phyloP scores from a whole-genome alignment of 352 stramenopile species.

The Ophiocytium majus region DNA sequence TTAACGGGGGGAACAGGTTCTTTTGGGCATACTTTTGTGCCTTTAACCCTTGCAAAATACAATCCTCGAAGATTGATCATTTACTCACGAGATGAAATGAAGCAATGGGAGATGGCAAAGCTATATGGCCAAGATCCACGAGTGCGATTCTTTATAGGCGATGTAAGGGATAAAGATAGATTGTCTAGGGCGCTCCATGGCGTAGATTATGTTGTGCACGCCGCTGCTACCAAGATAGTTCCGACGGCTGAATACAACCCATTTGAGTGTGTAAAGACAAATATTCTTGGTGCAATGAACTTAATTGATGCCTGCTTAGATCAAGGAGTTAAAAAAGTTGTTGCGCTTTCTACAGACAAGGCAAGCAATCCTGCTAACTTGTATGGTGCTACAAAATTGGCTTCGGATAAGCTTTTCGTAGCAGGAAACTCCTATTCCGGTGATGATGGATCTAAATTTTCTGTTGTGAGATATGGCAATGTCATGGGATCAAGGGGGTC shows the following conservation, averaged over 20 bases:
- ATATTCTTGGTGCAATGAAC: slow-evolving; percentile 3
- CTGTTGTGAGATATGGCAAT: slow-evolving; percentile 2
- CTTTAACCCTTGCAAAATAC: background rate
- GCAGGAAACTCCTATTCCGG: background rate
- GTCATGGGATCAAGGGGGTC: background rate
- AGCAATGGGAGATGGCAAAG: slow-evolving; percentile 9
- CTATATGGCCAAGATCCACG: background rate
- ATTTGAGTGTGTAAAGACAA: slow-evolving; percentile 10
- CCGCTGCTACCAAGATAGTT: background rate
- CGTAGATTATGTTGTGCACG: background rate
- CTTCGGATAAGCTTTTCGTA: slow-evolving; percentile 11
- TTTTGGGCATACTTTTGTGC: background rate
- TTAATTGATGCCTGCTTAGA: background rate
- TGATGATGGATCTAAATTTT: background rate
- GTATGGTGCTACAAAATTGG: slow-evolving; percentile 12
- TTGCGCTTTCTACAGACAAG: slow-evolving; percentile 1
- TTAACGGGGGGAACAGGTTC: slow-evolving; percentile 6
- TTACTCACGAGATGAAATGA: background rate
- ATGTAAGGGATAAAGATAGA: background rate
- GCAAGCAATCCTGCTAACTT: background rate
- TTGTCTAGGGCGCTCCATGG: background rate
- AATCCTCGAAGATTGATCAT: background rate
- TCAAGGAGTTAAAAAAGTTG: background rate
- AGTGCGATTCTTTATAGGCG: slow-evolving; percentile 12
- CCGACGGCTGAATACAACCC: slow-evolving; percentile 7